phyloP scores from a whole-genome alignment of 345 rosid species.

The Dipteronia sinensis region DNA sequence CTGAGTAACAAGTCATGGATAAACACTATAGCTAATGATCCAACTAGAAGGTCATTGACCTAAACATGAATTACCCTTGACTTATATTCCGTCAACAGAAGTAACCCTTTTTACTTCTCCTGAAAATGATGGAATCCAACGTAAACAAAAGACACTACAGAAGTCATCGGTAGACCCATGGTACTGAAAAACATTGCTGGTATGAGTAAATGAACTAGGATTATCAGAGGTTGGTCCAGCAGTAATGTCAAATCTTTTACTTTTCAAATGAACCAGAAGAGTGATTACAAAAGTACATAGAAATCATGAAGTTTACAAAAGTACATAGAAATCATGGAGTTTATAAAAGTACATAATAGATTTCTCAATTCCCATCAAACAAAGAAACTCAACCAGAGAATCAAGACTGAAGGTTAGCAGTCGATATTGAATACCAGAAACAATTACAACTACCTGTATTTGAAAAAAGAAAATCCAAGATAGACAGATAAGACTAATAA shows the following conservation, averaged over 20 bases:
- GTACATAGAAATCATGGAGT: background rate
- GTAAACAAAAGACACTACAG: background rate
- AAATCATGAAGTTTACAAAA: background rate
- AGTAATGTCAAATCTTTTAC: no score
- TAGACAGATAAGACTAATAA: background rate
- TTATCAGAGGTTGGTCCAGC: conserved; percentile 1
- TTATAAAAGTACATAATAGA: background rate
- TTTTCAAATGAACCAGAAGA: background rate
- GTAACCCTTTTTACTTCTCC: background rate
- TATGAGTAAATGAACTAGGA: background rate
- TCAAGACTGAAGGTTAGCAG: background rate
- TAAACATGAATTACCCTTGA: background rate
- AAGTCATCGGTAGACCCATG: background rate
- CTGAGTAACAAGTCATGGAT: no score
- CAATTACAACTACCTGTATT: background rate
- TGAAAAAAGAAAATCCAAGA: background rate
- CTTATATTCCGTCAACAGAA: background rate
- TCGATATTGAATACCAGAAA: background rate
- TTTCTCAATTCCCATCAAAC: no score
- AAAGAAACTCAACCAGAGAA: background rate
- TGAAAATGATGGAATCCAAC: background rate
- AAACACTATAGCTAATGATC: no score
- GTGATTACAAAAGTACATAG: background rate
- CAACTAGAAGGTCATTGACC: no score
- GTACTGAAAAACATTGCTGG: background rate